Evolutionary conservation across 139 green algal species (phyloP).

Genomic region (Astrephomene gubernaculifera): DNA sequence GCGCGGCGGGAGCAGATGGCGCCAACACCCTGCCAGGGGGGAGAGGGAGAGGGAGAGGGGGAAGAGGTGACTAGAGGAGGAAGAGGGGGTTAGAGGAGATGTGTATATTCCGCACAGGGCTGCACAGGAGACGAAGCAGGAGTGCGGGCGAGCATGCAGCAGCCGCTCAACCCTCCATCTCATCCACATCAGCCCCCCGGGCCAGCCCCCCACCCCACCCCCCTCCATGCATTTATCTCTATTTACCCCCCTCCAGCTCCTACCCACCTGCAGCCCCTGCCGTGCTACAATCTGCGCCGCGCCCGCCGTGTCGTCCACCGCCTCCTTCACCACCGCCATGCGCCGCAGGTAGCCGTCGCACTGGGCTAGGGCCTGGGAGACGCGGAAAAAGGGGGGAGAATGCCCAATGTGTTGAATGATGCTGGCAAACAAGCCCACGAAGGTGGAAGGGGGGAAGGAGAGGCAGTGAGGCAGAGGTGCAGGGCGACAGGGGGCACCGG

Average conservation of each 20-base stretch:
- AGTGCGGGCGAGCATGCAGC: too few relatives aligned
- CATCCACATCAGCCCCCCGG: neutral
- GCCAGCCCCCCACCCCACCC: neutral
- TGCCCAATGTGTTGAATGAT: neutral
- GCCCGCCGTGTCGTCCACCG: conserved; percentile 94
- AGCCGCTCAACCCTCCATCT: too few relatives aligned
- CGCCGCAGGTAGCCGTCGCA: conserved; percentile 80
- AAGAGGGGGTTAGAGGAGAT: too few relatives aligned
- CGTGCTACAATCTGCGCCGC: conserved; percentile 78
- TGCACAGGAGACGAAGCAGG: too few relatives aligned
- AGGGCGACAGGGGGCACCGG: too few relatives aligned
- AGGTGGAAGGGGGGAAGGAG: too few relatives aligned
- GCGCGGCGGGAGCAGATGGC: conserved; percentile 65
- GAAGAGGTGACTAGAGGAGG: too few relatives aligned
- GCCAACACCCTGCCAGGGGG: conserved; percentile 38
- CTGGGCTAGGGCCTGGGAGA: conserved; percentile 72
- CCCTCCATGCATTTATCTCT: neutral
- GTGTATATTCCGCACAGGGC: too few relatives aligned
- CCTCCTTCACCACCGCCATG: conserved; percentile 81
- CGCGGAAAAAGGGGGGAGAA: neutral
- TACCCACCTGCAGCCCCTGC: conserved; percentile 50
- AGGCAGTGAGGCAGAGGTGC: too few relatives aligned
- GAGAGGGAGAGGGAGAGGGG: neutral
- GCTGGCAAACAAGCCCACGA: too few relatives aligned
- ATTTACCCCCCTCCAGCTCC: neutral